Percentiles rank a stretch among this genome's conserved stretches.
phyloP scores from a whole-genome alignment of 2,329 filamentous ascomycete species.

The Monilinia aucupariae region DNA sequence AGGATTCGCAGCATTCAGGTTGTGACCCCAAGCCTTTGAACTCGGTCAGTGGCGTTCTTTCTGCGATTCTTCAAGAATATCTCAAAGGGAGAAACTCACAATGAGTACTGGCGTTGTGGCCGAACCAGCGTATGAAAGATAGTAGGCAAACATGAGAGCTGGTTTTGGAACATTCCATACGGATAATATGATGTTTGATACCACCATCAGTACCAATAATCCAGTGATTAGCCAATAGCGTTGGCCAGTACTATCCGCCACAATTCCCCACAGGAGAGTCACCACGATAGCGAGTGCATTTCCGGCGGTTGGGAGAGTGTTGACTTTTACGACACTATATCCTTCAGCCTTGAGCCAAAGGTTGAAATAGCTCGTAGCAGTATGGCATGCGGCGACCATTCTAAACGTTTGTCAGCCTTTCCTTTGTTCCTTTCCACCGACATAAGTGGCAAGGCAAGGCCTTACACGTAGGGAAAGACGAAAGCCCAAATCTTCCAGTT shows the following conservation, averaged over 20 bases:
- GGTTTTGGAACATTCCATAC: slow-evolving; percentile 1
- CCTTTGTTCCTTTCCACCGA: too few species aligned
- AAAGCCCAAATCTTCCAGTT: slow-evolving; percentile 7
- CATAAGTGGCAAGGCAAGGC: background rate
- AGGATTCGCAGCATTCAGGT: background rate
- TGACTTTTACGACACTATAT: slow-evolving; percentile 2
- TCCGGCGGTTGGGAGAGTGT: background rate
- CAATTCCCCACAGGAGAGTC: background rate
- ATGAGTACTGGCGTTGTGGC: background rate
- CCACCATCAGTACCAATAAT: background rate
- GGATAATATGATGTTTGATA: background rate
- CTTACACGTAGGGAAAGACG: background rate
- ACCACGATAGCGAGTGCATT: slow-evolving; percentile 2
- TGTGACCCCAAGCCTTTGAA: background rate
- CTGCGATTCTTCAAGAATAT: background rate
- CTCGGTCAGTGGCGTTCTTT: background rate
- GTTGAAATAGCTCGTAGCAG: slow-evolving; percentile 4
- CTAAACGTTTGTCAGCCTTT: background rate
- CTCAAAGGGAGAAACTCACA: background rate
- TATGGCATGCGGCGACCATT: slow-evolving; percentile 1
- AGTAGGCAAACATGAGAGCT: slow-evolving; percentile 1
- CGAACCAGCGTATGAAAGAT: background rate
- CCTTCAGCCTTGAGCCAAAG: slow-evolving; percentile 5
- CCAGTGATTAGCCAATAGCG: background rate
- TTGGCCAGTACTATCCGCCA: background rate